Percentiles rank a stretch among this genome's conserved stretches.
phyloP scores from a whole-genome alignment of 2,329 filamentous ascomycete genomes.

The Cryphonectria nitschkei region DNA sequence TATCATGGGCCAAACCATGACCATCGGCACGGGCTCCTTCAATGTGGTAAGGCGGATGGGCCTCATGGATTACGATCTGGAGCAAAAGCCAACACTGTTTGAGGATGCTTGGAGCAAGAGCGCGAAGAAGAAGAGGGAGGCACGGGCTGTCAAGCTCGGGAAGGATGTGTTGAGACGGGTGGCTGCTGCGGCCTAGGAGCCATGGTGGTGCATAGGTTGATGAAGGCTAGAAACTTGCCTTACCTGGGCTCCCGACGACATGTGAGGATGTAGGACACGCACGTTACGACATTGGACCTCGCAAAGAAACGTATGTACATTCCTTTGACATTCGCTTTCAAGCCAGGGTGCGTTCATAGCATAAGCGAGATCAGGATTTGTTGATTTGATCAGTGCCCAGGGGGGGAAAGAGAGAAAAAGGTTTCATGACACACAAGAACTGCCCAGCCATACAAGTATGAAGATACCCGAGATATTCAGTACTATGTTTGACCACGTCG shows the following conservation, averaged over 20 bases:
- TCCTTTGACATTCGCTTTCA: neutral
- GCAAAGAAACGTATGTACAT: neutral
- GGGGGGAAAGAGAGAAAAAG: neutral
- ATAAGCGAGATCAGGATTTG: neutral
- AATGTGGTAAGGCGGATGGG: constrained; percentile 81
- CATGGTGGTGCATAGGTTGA: neutral
- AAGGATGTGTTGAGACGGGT: constrained; percentile 3
- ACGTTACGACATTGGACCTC: neutral
- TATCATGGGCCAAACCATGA: constrained; percentile 96
- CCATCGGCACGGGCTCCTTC: constrained; percentile 88
- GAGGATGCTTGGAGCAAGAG: constrained; percentile 64
- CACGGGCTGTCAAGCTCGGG: constrained; percentile 11
- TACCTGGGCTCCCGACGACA: neutral
- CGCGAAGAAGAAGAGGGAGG: constrained; percentile 35
- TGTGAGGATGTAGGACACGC: neutral
- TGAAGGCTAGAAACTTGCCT: neutral
- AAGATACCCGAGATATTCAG: neutral
- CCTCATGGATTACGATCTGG: constrained; percentile 62
- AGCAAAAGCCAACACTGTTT: constrained; percentile 66
- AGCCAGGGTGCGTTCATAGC: neutral
- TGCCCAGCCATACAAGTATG: neutral
- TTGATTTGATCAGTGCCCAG: neutral
- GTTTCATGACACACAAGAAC: neutral
- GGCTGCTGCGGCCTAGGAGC: constrained; percentile 26
- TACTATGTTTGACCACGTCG: neutral